A percentile compares a stretch with the other conserved stretches of the same genome.
These are phyloP conservation scores for Globisporangium cystogenes DNA, from an alignment of 352 stramenopile species.

Conservation along the genomic window DNA sequence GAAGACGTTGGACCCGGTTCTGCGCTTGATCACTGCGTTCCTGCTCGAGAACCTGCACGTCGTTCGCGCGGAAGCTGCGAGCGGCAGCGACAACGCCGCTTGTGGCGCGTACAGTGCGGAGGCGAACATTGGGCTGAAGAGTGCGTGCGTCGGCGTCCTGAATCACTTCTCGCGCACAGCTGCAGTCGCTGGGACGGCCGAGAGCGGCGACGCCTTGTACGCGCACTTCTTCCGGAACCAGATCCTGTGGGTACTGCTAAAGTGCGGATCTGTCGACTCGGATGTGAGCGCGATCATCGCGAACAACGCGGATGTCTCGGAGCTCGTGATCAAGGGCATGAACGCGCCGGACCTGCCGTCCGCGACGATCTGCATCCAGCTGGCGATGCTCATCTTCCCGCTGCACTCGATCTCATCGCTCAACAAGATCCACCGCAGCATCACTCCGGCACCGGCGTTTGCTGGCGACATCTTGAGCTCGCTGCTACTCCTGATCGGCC, in stretches of 20 bases:
- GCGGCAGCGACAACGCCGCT: constrained; percentile 1
- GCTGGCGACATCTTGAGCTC: constrained; percentile 40
- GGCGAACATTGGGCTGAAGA: constrained; percentile 44
- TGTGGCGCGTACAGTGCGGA: constrained; percentile 4
- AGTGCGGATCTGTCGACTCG: constrained; percentile 55
- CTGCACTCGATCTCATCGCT: constrained; percentile 69
- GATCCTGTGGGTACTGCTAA: constrained; percentile 65
- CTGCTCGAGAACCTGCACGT: constrained; percentile 62
- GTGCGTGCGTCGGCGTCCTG: constrained; percentile 59
- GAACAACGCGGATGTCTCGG: constrained; percentile 41
- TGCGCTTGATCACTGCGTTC: constrained; percentile 47
- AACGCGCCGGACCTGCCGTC: constrained; percentile 52
- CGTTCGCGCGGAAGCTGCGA: constrained; percentile 17
- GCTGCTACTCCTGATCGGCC: constrained; percentile 60
- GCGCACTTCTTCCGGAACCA: constrained; percentile 75
- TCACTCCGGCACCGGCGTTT: constrained; percentile 18
- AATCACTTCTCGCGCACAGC: constrained; percentile 40
- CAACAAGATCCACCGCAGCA: constrained; percentile 53
- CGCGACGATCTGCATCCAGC: constrained; percentile 71
- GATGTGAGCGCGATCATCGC: constrained; percentile 64
- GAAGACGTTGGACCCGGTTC: constrained; percentile 38
- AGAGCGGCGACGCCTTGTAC: constrained; percentile 19
- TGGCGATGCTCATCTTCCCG: constrained; percentile 81
- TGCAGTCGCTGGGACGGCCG: neutral
- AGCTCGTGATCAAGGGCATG: constrained; percentile 63